phyloP scores from a whole-genome alignment of 2,329 filamentous ascomycete species.

The Colletotrichum navitas region DNA sequence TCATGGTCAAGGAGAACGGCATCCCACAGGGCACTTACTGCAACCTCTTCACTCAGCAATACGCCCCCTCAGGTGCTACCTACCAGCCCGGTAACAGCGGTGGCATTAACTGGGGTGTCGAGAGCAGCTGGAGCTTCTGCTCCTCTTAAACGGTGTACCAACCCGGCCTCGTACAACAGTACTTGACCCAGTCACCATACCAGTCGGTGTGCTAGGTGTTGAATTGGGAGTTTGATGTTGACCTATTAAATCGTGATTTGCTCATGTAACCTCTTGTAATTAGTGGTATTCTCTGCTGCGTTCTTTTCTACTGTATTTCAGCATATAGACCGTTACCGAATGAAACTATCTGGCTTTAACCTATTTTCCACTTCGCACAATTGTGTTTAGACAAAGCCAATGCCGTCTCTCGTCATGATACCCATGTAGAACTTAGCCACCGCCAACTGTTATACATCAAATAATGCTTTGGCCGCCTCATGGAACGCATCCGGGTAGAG shows the following conservation, averaged over 20 bases:
- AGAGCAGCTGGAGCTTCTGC: slow-evolving; percentile 39
- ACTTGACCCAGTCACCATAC: no score
- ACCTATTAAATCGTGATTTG: no score
- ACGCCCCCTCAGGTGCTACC: slow-evolving; percentile 22
- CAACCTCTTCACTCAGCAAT: slow-evolving; percentile 39
- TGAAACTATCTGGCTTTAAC: background rate
- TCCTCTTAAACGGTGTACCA: background rate
- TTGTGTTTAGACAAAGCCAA: background rate
- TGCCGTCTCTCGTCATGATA: no score
- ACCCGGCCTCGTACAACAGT: background rate
- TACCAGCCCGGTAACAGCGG: slow-evolving; percentile 15
- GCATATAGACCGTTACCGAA: background rate
- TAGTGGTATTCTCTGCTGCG: background rate
- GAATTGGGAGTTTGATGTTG: no score
- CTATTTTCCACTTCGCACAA: background rate
- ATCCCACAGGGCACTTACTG: slow-evolving; percentile 38
- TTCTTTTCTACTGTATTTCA: background rate
- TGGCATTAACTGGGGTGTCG: slow-evolving; percentile 22
- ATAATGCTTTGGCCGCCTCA: no score
- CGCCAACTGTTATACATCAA: no score
- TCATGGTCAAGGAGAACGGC: slow-evolving; percentile 40
- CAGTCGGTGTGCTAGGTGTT: background rate
- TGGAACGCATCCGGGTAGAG: no score
- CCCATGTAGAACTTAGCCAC: no score
- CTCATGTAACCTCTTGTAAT: background rate